Conservation (phyloP, 345 rosid genomes). For the Turritis glabra region DNA sequence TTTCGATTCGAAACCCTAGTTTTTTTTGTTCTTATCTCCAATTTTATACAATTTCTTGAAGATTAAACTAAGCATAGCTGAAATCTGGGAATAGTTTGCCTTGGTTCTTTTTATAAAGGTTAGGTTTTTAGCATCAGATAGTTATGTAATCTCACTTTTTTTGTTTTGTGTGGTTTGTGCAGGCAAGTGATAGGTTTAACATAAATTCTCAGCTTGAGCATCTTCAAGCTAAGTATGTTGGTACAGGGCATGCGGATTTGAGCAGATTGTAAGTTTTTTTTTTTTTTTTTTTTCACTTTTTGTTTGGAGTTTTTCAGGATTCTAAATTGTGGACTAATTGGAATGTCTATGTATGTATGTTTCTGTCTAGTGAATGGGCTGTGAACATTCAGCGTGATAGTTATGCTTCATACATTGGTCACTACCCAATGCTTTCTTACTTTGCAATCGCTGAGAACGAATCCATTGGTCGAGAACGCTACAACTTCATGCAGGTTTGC, state of each 20-base stretch:
- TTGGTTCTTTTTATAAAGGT: neutral
- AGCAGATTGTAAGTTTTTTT: constrained; percentile 71
- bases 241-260: constrained; percentile 93
- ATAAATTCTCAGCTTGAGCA: constrained; percentile 98
- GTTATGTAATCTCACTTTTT: neutral
- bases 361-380: constrained; percentile 77
- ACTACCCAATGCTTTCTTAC: constrained; percentile 75
- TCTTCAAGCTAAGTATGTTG: constrained; percentile 96
- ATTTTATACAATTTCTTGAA: neutral
- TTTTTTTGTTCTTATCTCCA: neutral
- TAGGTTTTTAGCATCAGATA: constrained; percentile 5
- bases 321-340: neutral
- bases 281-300: neutral
- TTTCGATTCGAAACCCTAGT: neutral
- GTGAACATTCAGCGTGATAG: constrained; percentile 93
- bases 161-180: constrained; percentile 28
- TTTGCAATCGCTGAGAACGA: constrained; percentile 93
- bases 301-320: neutral
- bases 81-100: neutral
- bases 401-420: constrained; percentile 87
- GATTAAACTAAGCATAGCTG: neutral
- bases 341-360: neutral
- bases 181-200: constrained; percentile 99
- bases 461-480: constrained; percentile 88
- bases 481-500: constrained; percentile 89